phyloP scores from a whole-genome alignment of 208 protist genomes.

The Acanthamoeba royreba region DNA sequence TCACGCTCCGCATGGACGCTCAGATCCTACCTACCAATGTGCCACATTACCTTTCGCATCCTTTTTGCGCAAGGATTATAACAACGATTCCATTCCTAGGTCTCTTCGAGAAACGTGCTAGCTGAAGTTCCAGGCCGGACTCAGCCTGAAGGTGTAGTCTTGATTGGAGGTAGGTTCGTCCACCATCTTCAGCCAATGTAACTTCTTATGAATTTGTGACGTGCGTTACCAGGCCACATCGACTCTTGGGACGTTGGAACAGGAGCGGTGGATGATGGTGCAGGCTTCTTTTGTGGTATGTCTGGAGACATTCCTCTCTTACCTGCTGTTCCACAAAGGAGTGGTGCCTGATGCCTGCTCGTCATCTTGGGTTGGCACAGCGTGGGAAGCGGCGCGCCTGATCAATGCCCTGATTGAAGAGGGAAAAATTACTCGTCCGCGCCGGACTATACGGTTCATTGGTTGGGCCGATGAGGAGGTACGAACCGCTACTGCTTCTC shows the following conservation, averaged over 20 bases:
- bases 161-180: not conserved
- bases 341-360: not conserved
- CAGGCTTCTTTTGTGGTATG: not conserved
- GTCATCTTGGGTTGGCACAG: not conserved
- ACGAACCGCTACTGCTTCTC: not conserved
- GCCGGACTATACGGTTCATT: not conserved
- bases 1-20: not conserved
- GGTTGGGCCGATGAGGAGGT: constrained; percentile 5
- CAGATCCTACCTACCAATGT: not conserved
- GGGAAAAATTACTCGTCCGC: not conserved
- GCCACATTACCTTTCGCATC: not conserved
- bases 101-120: not conserved
- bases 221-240: not conserved
- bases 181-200: not conserved
- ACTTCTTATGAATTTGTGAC: not conserved
- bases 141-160: not conserved
- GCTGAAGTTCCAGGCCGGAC: not conserved
- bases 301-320: not conserved
- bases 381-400: not conserved
- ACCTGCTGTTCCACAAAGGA: not conserved
- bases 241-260: constrained; percentile 3
- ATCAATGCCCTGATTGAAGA: not conserved
- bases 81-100: not conserved
- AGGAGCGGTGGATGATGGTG: not conserved
- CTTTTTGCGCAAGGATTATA: not conserved